phyloP scores from a whole-genome alignment of 2,329 filamentous ascomycete species.

The Elsinoe arachidis region DNA sequence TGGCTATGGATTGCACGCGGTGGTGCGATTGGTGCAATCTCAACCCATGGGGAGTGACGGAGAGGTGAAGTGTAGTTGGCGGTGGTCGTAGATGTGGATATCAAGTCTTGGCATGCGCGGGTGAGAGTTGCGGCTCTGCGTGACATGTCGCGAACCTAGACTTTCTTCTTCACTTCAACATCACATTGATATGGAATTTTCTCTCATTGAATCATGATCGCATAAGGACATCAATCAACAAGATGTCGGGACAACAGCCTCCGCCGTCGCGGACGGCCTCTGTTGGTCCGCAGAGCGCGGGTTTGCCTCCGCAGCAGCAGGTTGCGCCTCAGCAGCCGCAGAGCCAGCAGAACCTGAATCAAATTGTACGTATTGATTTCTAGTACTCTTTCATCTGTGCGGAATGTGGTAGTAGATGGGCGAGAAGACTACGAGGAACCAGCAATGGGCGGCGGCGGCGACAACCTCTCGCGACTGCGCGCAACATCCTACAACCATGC shows the following conservation, averaged over 20 bases:
- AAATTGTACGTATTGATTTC: conserved; percentile 63
- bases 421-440: background rate
- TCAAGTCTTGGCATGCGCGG: conserved; percentile 2
- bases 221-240: conserved; percentile 10
- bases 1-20: conserved; percentile 11
- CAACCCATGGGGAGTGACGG: conserved; percentile 15
- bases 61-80: background rate
- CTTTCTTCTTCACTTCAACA: background rate
- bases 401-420: background rate
- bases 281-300: conserved; percentile 30
- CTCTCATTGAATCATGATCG: background rate
- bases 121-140: conserved; percentile 6
- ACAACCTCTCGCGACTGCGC: background rate
- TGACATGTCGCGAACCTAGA: background rate
- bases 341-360: conserved; percentile 85
- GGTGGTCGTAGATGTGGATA: background rate
- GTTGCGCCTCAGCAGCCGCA: conserved; percentile 46
- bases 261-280: conserved; percentile 29
- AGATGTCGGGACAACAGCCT: conserved; percentile 30
- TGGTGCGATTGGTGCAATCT: background rate
- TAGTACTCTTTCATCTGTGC: background rate
- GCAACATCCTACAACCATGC: background rate
- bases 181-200: background rate
- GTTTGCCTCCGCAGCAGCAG: conserved; percentile 38
- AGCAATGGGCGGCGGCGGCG: background rate